These are phyloP conservation scores for Pseudogymnoascus pannorum DNA, from an alignment of 2,329 filamentous ascomycete species.

Conservation along the genomic window DNA sequence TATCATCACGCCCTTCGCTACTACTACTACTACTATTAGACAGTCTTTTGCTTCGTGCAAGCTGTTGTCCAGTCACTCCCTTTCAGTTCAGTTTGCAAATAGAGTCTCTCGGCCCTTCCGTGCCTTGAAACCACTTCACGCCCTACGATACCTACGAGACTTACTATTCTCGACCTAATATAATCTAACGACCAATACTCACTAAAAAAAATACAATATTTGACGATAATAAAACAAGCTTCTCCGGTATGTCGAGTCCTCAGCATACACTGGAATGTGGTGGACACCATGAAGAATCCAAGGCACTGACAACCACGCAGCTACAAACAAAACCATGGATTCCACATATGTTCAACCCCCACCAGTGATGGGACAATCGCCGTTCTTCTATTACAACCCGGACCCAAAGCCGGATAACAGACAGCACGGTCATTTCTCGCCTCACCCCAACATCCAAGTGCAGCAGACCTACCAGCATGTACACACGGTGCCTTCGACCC, in stretches of 20 bases:
- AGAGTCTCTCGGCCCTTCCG: constrained; percentile 15
- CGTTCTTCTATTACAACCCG: constrained; percentile 83
- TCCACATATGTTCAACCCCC: constrained; percentile 26
- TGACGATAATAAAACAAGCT: constrained; percentile 14
- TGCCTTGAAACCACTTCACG: constrained; percentile 12
- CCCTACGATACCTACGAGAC: constrained; percentile 3
- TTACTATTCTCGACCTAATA: constrained; percentile 3
- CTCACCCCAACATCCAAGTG: constrained; percentile 45
- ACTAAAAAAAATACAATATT: constrained; percentile 3
- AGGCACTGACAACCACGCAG: constrained; percentile 21
- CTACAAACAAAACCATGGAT: constrained; percentile 25
- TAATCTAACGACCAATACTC: not conserved
- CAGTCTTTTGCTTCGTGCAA: constrained; percentile 25
- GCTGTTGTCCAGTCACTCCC: constrained; percentile 33
- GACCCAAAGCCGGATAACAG: constrained; percentile 65
- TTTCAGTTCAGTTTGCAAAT: constrained; percentile 16
- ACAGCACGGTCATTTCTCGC: constrained; percentile 70
- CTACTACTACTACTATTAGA: constrained; percentile 26
- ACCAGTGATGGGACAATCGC: constrained; percentile 60
- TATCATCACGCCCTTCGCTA: constrained; percentile 28
- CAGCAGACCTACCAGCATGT: constrained; percentile 46
- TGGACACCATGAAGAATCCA: constrained; percentile 11
- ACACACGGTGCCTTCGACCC: constrained; percentile 53
- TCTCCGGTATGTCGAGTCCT: constrained; percentile 14
- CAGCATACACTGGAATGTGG: constrained; percentile 19